A percentile compares a stretch with the other conserved stretches of the same genome.
Evolutionary conservation across 2,329 filamentous ascomycete species (phyloP).

Genomic region (Xylariaceae sp.): DNA sequence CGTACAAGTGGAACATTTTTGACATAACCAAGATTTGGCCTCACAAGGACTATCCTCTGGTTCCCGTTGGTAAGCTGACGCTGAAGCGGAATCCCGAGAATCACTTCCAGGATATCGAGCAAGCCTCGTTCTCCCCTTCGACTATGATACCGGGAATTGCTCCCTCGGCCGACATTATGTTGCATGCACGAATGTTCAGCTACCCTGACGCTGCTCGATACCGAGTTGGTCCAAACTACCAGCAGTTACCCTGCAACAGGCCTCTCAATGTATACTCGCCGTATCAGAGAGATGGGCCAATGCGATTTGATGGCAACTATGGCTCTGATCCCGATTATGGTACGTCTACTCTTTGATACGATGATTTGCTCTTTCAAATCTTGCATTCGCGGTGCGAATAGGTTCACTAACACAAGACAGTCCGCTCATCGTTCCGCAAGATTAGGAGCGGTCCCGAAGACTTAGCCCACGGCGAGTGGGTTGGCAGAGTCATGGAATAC

Average conservation of each 20-base stretch:
- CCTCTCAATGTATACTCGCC: not conserved
- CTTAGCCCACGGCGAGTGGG: not conserved
- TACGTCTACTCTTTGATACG: not conserved
- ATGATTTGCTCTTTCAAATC: too few relatives aligned
- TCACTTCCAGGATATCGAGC: conserved; percentile 74
- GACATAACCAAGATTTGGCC: conserved; percentile 75
- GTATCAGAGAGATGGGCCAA: not conserved
- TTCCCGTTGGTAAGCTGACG: conserved; percentile 66
- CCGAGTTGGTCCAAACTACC: conserved; percentile 63
- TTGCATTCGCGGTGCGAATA: too few relatives aligned
- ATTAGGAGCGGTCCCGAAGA: not conserved
- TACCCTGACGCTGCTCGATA: conserved; percentile 70
- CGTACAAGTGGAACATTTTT: conserved; percentile 67
- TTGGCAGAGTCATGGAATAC: not conserved
- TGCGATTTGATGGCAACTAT: not conserved
- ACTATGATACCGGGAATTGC: conserved; percentile 72
- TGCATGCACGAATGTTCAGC: conserved; percentile 66
- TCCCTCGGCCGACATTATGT: conserved; percentile 69
- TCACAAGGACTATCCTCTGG: conserved; percentile 65
- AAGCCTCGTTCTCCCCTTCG: conserved; percentile 71
- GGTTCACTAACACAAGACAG: not conserved
- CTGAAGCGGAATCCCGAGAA: conserved; percentile 70
- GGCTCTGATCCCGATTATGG: not conserved
- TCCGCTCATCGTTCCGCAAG: not conserved
- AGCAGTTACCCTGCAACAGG: not conserved